Percentiles rank a stretch among this genome's conserved stretches.
Evolutionary conservation across 768 basidiomycete species (phyloP).

Genomic region (Naganishia vishniacii): DNA sequence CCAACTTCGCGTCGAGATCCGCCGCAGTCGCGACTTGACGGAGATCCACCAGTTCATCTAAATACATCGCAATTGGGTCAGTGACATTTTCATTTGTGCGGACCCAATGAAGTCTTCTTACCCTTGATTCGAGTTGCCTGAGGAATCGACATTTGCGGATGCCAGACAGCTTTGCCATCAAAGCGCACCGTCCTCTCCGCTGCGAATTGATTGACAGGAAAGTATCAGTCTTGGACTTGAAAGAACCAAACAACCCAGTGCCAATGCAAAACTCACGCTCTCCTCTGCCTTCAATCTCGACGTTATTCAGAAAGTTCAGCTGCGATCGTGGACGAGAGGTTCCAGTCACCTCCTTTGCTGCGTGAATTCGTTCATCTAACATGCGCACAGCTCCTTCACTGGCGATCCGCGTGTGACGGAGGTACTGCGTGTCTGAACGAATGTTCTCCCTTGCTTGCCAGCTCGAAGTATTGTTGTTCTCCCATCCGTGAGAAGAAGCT

Average conservation of each 20-base stretch:
- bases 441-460: not conserved
- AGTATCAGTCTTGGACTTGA: not conserved
- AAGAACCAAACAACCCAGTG: too few species aligned
- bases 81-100: not conserved
- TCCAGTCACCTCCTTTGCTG: not conserved
- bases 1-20: slow-evolving; percentile 33
- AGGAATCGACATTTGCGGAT: not conserved
- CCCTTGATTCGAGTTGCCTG: slow-evolving; percentile 2
- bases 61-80: not conserved
- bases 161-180: not conserved
- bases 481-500: too few species aligned
- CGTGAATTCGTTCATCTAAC: not conserved
- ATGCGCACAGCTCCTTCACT: slow-evolving; percentile 17
- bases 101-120: not conserved
- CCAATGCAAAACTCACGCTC: not conserved
- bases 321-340: not conserved
- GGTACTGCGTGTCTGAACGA: slow-evolving; percentile 4
- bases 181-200: not conserved
- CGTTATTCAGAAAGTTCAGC: not conserved
- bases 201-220: not conserved
- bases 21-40: slow-evolving; percentile 35
- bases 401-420: slow-evolving; percentile 19
- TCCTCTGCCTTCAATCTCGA: too few species aligned
- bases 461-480: not conserved
- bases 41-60: slow-evolving; percentile 31